phyloP scores from a whole-genome alignment of 2,329 filamentous ascomycete genomes.

The Fusarium nisikadoi region DNA sequence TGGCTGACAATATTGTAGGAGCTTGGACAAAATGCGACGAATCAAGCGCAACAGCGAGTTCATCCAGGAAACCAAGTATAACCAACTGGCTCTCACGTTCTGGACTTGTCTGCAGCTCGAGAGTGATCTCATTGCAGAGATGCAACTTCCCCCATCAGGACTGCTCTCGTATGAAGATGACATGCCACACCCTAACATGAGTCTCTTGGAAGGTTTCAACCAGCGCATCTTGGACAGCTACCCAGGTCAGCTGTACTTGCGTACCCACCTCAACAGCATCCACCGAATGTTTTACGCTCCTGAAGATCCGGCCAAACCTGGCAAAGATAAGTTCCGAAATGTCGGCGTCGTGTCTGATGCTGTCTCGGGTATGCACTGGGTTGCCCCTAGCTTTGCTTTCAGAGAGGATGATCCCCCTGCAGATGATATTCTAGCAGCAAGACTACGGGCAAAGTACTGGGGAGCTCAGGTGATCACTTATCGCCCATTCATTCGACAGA shows the following conservation, averaged over 20 bases:
- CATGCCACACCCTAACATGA: constrained; percentile 73
- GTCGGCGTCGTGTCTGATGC: constrained; percentile 59
- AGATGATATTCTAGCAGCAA: constrained; percentile 79
- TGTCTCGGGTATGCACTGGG: constrained; percentile 57
- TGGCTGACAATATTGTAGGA: constrained; percentile 49
- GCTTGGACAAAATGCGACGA: constrained; percentile 59
- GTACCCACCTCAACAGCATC: constrained; percentile 72
- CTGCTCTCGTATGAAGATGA: constrained; percentile 70
- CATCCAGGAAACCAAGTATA: constrained; percentile 59
- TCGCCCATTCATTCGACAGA: constrained; percentile 74
- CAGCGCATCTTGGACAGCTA: constrained; percentile 68
- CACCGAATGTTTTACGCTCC: constrained; percentile 67
- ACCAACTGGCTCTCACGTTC: constrained; percentile 79
- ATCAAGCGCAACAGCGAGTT: constrained; percentile 52
- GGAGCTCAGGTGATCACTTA: constrained; percentile 91
- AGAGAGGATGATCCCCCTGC: constrained; percentile 76
- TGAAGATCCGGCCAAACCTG: constrained; percentile 49
- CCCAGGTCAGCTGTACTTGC: constrained; percentile 70
- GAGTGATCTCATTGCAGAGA: constrained; percentile 92
- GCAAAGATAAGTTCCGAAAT: constrained; percentile 55
- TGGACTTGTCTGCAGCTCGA: constrained; percentile 96
- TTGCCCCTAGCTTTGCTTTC: constrained; percentile 64
- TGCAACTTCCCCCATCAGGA: constrained; percentile 71
- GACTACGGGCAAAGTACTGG: constrained; percentile 93
- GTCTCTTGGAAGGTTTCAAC: constrained; percentile 55